phyloP scores from a whole-genome alignment of 352 stramenopile genomes.

The Phytophthora ramorum region DNA sequence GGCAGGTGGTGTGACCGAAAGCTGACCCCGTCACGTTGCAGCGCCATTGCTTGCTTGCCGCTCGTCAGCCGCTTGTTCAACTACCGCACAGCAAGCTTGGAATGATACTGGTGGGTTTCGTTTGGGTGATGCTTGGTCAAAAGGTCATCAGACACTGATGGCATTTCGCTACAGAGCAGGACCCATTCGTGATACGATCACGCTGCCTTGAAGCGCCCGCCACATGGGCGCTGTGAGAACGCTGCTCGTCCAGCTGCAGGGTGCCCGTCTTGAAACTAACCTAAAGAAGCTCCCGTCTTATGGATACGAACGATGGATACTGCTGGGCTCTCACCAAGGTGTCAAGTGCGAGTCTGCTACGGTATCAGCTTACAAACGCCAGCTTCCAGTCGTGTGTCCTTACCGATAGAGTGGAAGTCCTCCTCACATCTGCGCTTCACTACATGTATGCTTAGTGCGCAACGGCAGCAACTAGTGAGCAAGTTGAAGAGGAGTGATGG shows the following conservation, averaged over 20 bases:
- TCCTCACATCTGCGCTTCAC: too few species aligned
- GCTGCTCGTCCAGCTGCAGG: constrained; percentile 23
- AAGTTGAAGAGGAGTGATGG: too few species aligned
- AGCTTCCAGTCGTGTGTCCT: not conserved
- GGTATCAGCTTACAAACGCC: not conserved
- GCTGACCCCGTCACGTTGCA: constrained; percentile 13
- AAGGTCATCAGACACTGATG: constrained; percentile 4
- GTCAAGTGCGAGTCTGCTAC: not conserved
- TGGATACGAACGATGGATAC: not conserved
- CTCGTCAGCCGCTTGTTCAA: not conserved
- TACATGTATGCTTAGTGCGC: too few species aligned
- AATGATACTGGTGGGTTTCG: constrained; percentile 26
- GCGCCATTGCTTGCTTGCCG: constrained; percentile 16
- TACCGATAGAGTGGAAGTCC: too few species aligned
- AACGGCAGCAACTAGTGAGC: too few species aligned
- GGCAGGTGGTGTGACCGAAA: constrained; percentile 26
- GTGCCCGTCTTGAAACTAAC: not conserved
- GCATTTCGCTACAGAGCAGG: constrained; percentile 17
- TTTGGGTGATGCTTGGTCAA: constrained; percentile 9
- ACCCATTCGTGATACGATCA: constrained; percentile 8
- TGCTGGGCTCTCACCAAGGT: not conserved
- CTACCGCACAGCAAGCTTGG: constrained; percentile 7
- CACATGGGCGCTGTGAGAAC: constrained; percentile 16
- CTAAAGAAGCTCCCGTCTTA: not conserved
- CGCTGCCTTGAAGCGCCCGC: not conserved